These are phyloP conservation scores for Candida stauntonica DNA, from an alignment of 805 yeast genomes.

Conservation along the genomic window DNA sequence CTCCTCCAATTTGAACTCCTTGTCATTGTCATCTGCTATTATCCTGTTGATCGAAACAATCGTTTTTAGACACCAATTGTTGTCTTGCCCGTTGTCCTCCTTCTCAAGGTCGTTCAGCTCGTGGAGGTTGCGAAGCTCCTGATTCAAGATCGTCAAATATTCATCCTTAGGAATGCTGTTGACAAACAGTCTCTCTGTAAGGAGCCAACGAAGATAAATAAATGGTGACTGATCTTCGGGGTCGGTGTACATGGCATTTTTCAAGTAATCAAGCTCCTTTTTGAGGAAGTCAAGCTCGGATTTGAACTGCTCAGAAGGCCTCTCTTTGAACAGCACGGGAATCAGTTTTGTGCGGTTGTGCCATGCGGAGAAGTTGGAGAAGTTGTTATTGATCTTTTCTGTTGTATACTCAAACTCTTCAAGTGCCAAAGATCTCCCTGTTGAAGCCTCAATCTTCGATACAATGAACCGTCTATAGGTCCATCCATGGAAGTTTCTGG, in stretches of 20 bases:
- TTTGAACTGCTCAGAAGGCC: conserved; percentile 22
- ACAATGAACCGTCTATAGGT: conserved; percentile 79
- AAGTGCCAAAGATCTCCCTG: conserved; percentile 29
- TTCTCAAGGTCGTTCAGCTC: conserved; percentile 72
- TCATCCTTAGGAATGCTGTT: conserved; percentile 26
- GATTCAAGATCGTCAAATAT: conserved; percentile 36
- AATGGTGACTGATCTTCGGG: conserved; percentile 93
- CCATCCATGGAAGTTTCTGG: conserved; percentile 95
- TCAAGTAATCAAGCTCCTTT: conserved; percentile 62
- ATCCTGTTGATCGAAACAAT: conserved; percentile 42
- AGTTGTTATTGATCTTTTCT: conserved; percentile 69
- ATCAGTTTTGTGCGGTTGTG: conserved; percentile 78
- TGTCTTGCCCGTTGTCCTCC: conserved; percentile 58
- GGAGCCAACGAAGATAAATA: conserved; percentile 83
- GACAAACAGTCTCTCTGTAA: conserved; percentile 32
- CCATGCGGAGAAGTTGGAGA: conserved; percentile 95
- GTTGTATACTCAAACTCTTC: conserved; percentile 77
- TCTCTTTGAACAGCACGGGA: conserved; percentile 39
- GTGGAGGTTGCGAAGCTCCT: conserved; percentile 44
- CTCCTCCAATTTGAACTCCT: conserved; percentile 25
- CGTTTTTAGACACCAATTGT: conserved; percentile 73
- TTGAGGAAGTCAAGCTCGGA: conserved; percentile 36
- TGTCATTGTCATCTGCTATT: conserved; percentile 23
- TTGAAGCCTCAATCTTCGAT: conserved; percentile 27
- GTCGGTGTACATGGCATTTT: conserved; percentile 86